Evolutionary conservation across 768 basidiomycete species (phyloP).

Genomic region (Termitomyces sp.): DNA sequence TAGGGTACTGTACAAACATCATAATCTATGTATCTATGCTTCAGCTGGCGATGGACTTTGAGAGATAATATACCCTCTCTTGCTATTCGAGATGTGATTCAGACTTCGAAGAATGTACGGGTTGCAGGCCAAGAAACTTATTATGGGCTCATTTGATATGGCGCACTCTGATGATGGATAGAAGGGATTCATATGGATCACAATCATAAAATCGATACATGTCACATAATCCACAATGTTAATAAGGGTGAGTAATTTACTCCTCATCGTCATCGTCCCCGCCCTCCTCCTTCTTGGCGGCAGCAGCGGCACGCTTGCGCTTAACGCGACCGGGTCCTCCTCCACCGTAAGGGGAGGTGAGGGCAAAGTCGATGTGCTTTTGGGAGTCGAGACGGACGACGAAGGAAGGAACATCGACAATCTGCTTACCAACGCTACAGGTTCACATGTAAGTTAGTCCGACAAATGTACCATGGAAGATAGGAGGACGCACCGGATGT

Average conservation of each 20-base stretch:
- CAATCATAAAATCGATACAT: slow-evolving; percentile 16
- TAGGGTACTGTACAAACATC: not conserved
- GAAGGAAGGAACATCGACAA: slow-evolving; percentile 98
- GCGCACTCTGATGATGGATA: not conserved
- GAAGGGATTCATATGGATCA: slow-evolving; percentile 14
- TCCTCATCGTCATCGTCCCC: slow-evolving; percentile 91
- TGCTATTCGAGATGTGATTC: no score
- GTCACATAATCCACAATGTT: slow-evolving; percentile 2
- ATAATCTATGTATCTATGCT: not conserved
- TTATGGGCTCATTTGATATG: no score
- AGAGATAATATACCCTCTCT: not conserved
- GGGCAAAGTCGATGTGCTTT: slow-evolving; percentile 99
- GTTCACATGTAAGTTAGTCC: not conserved
- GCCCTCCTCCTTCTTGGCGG: slow-evolving; percentile 86
- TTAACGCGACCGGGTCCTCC: slow-evolving; percentile 94
- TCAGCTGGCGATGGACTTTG: not conserved
- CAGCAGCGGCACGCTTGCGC: slow-evolving; percentile 95
- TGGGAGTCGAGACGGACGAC: slow-evolving; percentile 99
- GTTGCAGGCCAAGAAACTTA: no score
- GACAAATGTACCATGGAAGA: not conserved
- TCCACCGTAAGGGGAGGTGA: slow-evolving; percentile 95
- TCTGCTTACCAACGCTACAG: slow-evolving; percentile 91
- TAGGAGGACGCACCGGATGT: slow-evolving; percentile 74
- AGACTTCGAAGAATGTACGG: no score
- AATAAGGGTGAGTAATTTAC: slow-evolving; percentile 29